A percentile compares a stretch with the other conserved stretches of the same genome.
These are phyloP conservation scores for Diaporthe ilicicola DNA, from an alignment of 2,329 filamentous ascomycete genomes.

Conservation along the genomic window DNA sequence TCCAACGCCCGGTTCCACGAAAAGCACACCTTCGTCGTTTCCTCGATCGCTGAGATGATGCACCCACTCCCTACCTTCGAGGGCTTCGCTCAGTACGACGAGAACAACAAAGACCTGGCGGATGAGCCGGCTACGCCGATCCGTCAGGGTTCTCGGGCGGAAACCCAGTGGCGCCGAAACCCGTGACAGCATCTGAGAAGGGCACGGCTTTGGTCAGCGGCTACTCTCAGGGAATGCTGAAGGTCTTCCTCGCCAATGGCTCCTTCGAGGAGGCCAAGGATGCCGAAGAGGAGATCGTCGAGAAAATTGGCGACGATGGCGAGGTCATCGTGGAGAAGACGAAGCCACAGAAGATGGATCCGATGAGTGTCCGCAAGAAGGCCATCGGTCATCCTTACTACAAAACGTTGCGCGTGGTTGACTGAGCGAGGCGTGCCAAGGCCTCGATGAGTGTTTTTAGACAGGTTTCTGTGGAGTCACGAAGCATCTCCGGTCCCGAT, in stretches of 20 bases:
- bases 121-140: conserved; percentile 37
- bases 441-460: neutral
- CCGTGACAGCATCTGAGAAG: conserved; percentile 52
- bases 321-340: conserved; percentile 37
- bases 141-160: neutral
- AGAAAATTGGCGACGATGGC: conserved; percentile 41
- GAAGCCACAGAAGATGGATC: conserved; percentile 54
- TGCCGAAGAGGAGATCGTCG: conserved; percentile 40
- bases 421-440: conserved; percentile 45
- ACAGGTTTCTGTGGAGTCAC: no score
- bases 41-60: conserved; percentile 65
- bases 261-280: conserved; percentile 53
- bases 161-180: conserved; percentile 54
- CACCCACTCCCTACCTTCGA: conserved; percentile 48
- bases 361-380: conserved; percentile 55
- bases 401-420: conserved; percentile 62
- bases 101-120: conserved; percentile 43
- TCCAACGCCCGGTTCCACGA: conserved; percentile 64
- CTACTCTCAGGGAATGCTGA: conserved; percentile 66
- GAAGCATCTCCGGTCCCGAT: no score
- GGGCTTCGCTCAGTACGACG: conserved; percentile 43
- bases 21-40: conserved; percentile 64
- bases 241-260: conserved; percentile 62
- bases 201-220: conserved; percentile 62
- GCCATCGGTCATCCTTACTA: conserved; percentile 63